Evolutionary conservation across 495 filamentous ascomycete species (phyloP), one percentile per base, ranked within the genome.

Genomic region (Tuber indicum): DNA sequence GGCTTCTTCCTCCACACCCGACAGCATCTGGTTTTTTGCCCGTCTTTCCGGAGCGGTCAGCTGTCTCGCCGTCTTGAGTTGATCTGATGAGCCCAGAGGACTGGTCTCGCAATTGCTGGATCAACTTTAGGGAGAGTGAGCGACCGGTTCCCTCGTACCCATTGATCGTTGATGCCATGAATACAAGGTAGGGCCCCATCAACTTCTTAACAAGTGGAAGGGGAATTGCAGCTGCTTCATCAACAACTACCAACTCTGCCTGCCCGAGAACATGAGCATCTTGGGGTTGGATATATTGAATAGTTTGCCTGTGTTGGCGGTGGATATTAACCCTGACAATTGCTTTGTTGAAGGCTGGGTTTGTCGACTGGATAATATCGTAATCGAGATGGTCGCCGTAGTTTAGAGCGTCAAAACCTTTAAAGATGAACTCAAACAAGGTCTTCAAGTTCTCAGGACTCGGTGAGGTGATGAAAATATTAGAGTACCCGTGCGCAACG

Each of bases 151-250:
- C 96, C 86, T 99, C 96, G 83, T 99, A 99, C 74, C 96, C 96
- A 82, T 97, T 98, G 85, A 99, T 97, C 21, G 96, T 99, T 1
- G 96, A 98, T 6, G 96, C 94, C 96, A 99, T 99, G 86, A 99
- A 99, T 5, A 98, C 94, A 39, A 98, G 87, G 84, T 98, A 99
- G n/a, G 94, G 96, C 0, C 96, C 96, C 89, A 99, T 93, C 45
- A 99, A 88, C 84, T 97, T 98, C 78, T 91, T 89, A 19, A 98
- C 96, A 69, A 98, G 85, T 12, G 96, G 96, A 16, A 99, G 85
- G 6, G 96, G 96, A 71, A 99, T 99, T 1, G 96, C 96, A 12
- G 96, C 96, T 21, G 96, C 96, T 84, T 99, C 96, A 86, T 99
- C 96, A 78, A 99, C 97, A 16, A 99, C 94, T 8, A 99, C 86